Conservation (phyloP, 768 basidiomycete genomes). For the Boletus sensibilis region DNA sequence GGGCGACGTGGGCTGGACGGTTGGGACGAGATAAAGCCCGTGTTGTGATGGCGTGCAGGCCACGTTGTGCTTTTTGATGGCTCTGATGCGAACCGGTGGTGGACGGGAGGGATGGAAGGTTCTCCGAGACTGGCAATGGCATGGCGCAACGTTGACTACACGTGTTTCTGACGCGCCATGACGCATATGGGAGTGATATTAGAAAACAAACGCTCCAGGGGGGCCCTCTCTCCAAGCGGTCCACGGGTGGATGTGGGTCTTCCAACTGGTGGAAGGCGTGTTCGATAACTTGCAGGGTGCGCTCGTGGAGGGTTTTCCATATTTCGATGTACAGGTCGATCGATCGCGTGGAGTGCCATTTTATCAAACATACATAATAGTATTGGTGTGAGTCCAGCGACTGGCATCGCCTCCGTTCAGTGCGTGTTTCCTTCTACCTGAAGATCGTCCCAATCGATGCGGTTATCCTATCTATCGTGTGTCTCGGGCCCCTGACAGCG, state of each 20-base stretch:
- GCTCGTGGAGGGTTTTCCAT: neutral
- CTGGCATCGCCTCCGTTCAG: neutral
- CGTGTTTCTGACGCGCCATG: constrained; percentile 16
- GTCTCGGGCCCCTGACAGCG: constrained; percentile 8
- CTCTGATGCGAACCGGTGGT: neutral
- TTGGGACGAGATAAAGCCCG: neutral
- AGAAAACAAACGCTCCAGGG: neutral
- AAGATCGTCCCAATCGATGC: constrained; percentile 6
- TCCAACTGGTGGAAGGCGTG: neutral
- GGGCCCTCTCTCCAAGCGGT: neutral
- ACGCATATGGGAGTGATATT: neutral
- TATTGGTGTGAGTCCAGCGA: no score
- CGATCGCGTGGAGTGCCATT: neutral
- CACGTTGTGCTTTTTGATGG: neutral
- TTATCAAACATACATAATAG: no score
- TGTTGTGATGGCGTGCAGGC: neutral
- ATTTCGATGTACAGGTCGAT: neutral
- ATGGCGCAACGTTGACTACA: constrained; percentile 17
- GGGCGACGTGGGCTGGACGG: neutral
- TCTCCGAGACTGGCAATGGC: neutral
- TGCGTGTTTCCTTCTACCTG: neutral
- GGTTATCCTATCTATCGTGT: constrained; percentile 1
- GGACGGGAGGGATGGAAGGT: neutral
- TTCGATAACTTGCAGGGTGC: neutral
- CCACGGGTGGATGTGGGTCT: neutral